Conservation (phyloP, 1,284 basidiomycete genomes). For the Pseudozyma thailandica region DNA sequence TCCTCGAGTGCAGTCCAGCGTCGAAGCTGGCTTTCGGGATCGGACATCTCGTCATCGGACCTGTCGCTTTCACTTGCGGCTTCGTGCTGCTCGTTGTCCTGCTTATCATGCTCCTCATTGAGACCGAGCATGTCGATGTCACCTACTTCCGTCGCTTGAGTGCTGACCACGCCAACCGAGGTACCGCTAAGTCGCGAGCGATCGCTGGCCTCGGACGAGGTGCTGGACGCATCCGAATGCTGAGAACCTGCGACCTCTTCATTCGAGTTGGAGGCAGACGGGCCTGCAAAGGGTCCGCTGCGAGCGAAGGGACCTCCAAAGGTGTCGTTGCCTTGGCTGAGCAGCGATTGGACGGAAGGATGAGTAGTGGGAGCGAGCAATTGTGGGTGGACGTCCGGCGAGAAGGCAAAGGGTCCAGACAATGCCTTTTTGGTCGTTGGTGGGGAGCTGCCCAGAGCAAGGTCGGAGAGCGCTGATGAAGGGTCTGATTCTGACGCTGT, state of each 20-base stretch:
- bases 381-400: slow-evolving; percentile 52
- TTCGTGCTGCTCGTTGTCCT: slow-evolving; percentile 16
- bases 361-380: slow-evolving; percentile 46
- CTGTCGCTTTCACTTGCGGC: slow-evolving; percentile 15
- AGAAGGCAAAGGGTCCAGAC: slow-evolving; percentile 59
- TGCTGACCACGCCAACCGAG: slow-evolving; percentile 51
- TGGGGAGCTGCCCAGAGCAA: slow-evolving; percentile 12
- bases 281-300: slow-evolving; percentile 28
- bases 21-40: slow-evolving; percentile 32
- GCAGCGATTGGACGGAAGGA: slow-evolving; percentile 30
- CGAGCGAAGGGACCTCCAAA: slow-evolving; percentile 42
- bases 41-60: slow-evolving; percentile 25
- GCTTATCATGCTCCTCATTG: slow-evolving; percentile 35
- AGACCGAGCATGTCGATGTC: slow-evolving; percentile 51
- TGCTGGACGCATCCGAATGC: slow-evolving; percentile 57
- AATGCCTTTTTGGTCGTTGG: slow-evolving; percentile 24
- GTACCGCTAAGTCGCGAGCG: slow-evolving; percentile 45
- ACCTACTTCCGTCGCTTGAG: slow-evolving; percentile 57
- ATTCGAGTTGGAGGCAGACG: slow-evolving; percentile 10
- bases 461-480: slow-evolving; percentile 16
- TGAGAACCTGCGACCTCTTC: slow-evolving; percentile 33
- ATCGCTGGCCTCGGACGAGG: slow-evolving; percentile 58
- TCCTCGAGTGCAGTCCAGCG: slow-evolving; percentile 51
- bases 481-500: slow-evolving; percentile 5
- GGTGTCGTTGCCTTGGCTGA: slow-evolving; percentile 28